Evolutionary conservation across 75 land plant genomes (phyloP), one percentile per base, ranked within the genome.

Genomic region (Chamaecyparis obtusa): DNA sequence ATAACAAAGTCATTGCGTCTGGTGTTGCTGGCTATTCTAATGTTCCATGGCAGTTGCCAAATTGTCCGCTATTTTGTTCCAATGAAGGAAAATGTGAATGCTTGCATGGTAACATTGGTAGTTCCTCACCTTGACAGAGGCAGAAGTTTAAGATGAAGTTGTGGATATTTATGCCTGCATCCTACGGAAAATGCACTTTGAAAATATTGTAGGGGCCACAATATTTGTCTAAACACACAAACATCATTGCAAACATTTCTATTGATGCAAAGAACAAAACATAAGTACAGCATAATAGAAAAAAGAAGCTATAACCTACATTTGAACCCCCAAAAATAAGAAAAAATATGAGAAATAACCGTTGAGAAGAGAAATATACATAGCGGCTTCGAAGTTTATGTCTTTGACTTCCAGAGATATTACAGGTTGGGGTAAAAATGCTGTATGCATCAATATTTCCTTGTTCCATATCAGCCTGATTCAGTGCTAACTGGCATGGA

Each of bases 361-460:
- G 27, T 19, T 75, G 76, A 27, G 37, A 79, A 32, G 46, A 54
- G 55, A 49, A 71, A 33, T 92, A 93, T 88, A 95, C 96, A 89
- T 92, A 91, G 72, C 87, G 94, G 81, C 90, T 90, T 76, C 87
- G 86, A 27, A 90, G 76, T 21, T 71, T 88, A 51, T 60, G 91
- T 79, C 87, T 91, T 24, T 90, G 89, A 72, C 91, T 44, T 14
- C 87, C 83, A 72, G 93, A 80, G 14, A 15, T 83, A 60, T 51
- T 46, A 77, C 96, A 95, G 11, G 89, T 56, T 37, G 85, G 85
- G 19, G 89, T 83, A 82, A 95, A 93, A 75, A 96, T 93, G 88
- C 85, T 90, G 86, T 94, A 93, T 24, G 86, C 90, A 86, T 95
- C 92, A 72, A 95, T 93, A 27, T 88, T 83, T 69, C 94, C 95